These are phyloP conservation scores for Cystobasidium slooffiae DNA, from an alignment of 1,284 basidiomycete genomes.

Conservation along the genomic window DNA sequence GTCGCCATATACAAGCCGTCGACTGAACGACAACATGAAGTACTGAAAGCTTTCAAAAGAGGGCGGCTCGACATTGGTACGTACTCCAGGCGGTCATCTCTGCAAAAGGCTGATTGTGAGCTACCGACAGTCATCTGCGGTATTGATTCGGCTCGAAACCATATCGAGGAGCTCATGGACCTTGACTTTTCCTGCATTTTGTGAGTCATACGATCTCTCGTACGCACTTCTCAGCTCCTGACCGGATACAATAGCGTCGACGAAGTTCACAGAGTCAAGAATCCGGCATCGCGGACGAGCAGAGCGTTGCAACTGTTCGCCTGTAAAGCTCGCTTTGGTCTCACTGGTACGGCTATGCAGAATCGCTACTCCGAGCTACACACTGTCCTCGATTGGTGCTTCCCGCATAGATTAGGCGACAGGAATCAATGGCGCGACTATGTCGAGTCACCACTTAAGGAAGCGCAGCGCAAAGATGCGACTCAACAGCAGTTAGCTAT, in stretches of 20 bases:
- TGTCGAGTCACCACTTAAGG: constrained; percentile 68
- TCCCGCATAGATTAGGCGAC: constrained; percentile 70
- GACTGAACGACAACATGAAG: constrained; percentile 53
- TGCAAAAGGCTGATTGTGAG: constrained; percentile 41
- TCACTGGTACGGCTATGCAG: constrained; percentile 82
- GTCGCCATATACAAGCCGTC: constrained; percentile 43
- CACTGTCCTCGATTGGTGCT: constrained; percentile 80
- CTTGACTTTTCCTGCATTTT: constrained; percentile 57
- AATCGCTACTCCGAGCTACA: constrained; percentile 82
- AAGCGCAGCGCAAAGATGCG: constrained; percentile 68
- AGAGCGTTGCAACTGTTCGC: constrained; percentile 68
- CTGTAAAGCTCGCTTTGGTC: constrained; percentile 70
- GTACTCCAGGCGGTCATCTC: constrained; percentile 53
- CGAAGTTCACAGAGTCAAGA: constrained; percentile 81
- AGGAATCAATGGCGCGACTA: constrained; percentile 70
- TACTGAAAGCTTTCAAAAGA: constrained; percentile 70
- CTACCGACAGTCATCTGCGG: constrained; percentile 67
- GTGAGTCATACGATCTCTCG: background rate
- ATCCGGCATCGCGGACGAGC: constrained; percentile 66
- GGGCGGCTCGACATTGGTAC: constrained; percentile 63
- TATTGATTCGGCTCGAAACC: constrained; percentile 69
- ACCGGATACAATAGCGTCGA: constrained; percentile 70
- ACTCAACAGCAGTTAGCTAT: constrained; percentile 67
- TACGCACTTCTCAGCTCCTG: background rate
- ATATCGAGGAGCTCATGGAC: constrained; percentile 68